A percentile compares a stretch with the other conserved stretches of the same genome.
Evolutionary conservation across 768 basidiomycete species (phyloP).

Genomic region (Serendipita sp.): DNA sequence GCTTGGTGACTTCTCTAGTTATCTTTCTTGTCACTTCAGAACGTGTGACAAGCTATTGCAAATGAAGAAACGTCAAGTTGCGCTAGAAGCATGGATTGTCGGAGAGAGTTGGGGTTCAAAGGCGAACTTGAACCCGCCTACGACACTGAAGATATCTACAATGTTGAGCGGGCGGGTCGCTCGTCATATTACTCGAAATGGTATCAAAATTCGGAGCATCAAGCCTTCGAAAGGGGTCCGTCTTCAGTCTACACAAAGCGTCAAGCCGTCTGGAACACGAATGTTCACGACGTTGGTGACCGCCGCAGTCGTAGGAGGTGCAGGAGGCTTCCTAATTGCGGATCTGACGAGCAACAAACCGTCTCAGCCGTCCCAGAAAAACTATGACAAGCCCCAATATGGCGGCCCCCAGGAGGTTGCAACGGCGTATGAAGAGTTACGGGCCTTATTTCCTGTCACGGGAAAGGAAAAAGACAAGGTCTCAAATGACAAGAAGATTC

Average conservation of each 20-base stretch:
- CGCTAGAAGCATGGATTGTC: no score
- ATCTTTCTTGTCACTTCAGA: no score
- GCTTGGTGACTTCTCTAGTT: no score
- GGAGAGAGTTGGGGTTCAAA: no score
- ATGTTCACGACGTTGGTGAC: background rate
- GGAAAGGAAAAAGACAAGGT: background rate
- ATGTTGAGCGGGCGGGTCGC: no score
- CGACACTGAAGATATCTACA: no score
- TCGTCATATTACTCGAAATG: no score
- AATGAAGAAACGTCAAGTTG: no score
- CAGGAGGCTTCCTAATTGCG: background rate
- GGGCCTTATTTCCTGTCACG: background rate
- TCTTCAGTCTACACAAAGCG: background rate
- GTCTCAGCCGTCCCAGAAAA: background rate
- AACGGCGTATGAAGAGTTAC: background rate
- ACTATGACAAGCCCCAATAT: slow-evolving; percentile 2
- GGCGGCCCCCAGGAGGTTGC: background rate
- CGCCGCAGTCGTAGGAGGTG: background rate
- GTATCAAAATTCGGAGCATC: no score
- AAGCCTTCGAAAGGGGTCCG: background rate
- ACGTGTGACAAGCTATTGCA: no score
- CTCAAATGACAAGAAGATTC: background rate
- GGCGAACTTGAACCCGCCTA: no score
- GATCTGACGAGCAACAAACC: background rate
- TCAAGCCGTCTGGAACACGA: background rate